These are phyloP conservation scores for Lactarius trivialis DNA, from an alignment of 768 basidiomycete genomes.

Conservation along the genomic window DNA sequence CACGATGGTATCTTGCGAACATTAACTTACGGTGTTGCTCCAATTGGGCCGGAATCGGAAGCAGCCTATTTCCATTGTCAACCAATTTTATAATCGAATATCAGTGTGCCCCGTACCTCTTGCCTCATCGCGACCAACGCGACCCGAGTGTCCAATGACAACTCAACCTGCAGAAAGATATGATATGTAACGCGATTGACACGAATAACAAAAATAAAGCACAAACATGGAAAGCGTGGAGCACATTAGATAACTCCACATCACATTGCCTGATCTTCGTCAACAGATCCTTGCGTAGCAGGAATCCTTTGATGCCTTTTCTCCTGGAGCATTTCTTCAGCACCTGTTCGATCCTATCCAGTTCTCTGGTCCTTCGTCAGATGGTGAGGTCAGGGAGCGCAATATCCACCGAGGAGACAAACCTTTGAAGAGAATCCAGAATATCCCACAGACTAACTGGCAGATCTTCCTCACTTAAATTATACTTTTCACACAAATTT, in stretches of 20 bases:
- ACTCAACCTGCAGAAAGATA: background rate
- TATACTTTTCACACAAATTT: background rate
- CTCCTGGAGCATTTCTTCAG: background rate
- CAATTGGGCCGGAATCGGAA: background rate
- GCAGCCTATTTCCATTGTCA: background rate
- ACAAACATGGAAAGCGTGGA: background rate
- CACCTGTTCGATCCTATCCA: background rate
- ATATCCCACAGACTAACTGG: background rate
- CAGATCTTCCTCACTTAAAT: background rate
- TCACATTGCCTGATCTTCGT: background rate
- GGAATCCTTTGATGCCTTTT: background rate
- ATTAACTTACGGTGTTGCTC: background rate
- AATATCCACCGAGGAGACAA: background rate
- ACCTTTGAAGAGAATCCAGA: background rate
- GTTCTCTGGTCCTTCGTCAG: background rate
- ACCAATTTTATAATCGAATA: background rate
- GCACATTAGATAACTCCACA: background rate
- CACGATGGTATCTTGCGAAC: background rate
- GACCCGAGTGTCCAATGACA: background rate
- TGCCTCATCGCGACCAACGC: background rate
- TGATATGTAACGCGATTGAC: background rate
- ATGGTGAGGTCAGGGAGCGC: background rate
- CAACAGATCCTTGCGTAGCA: background rate
- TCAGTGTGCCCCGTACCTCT: background rate
- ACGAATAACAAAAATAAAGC: background rate